Evolutionary conservation across 495 filamentous ascomycete genomes (phyloP), one percentile per base, ranked within the genome.

Genomic region (Choiromyces venosus): DNA sequence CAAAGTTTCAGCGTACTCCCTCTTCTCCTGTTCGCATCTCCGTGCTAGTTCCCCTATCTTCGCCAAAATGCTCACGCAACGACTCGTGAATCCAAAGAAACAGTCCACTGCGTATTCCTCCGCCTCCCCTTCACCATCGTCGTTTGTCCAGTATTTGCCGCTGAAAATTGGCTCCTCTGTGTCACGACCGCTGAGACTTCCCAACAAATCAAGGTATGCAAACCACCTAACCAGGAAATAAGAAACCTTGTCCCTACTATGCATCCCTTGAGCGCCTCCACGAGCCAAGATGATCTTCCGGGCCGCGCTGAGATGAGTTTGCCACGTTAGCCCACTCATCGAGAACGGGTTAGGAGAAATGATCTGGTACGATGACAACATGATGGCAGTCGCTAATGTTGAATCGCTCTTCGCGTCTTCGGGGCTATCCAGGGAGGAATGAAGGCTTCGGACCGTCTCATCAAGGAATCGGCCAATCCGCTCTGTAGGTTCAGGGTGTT

Each of bases 201-300:
- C 93, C 61, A 96, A 84, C 8, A 94, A 88, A 79, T 96, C 93
- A 36, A 96, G 86, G 82, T 96, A 96, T 12, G 90, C 90, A 75
- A 94, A 90, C 93, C 93, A 96, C 44, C 92, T 89, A 56, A 87
- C 88, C n/a, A 96, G 87, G 81, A 96, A 95, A 65, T 89, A 91
- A 25, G 90, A 91, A 33, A 91, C 87, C 37, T 86, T 88, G 80
- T 94, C 91, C 76, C 85, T 78, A 67, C 84, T 78, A 81, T 88
- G 82, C 81, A 90, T 81, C 74, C 86, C 82, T 52, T 85, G 83
- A 4, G 87, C 85, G 67, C 88, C 89, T 36, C 88, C 89, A 37
- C 91, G 89, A 16, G 88, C 86, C 65, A 89, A 82, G 78, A 95
- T 93, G 72, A 96, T 88, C 74, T 89, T 87, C 6, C 92, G 88